phyloP scores from a whole-genome alignment of 768 basidiomycete genomes.

The Suillus weaverae region DNA sequence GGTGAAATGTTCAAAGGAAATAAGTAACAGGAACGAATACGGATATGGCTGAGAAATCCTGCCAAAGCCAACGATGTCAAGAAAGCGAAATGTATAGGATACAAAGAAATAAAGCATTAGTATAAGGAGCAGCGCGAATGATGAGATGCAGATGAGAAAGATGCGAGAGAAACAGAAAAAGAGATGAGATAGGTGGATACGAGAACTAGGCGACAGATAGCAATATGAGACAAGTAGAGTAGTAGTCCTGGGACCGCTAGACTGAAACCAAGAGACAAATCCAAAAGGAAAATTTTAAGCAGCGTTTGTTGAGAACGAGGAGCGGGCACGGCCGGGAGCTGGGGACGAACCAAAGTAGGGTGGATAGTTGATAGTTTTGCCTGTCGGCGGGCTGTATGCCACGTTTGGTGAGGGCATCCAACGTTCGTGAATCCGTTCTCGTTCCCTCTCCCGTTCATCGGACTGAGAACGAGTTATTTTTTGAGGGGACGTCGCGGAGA shows the following conservation, averaged over 20 bases:
- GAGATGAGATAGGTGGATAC: slow-evolving; percentile 16
- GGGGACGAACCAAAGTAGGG: slow-evolving; percentile 21
- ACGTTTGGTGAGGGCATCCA: slow-evolving; percentile 57
- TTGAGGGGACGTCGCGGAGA: slow-evolving; percentile 47
- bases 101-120: slow-evolving; percentile 30
- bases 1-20: slow-evolving; percentile 36
- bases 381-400: slow-evolving; percentile 38
- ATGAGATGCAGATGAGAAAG: slow-evolving; percentile 11
- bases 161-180: slow-evolving; percentile 14
- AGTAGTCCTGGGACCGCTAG: slow-evolving; percentile 29
- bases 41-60: slow-evolving; percentile 31
- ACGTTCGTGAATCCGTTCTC: slow-evolving; percentile 56
- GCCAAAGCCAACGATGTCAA: slow-evolving; percentile 28
- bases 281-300: slow-evolving; percentile 26
- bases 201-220: slow-evolving; percentile 31
- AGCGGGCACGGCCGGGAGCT: slow-evolving; percentile 25
- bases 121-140: slow-evolving; percentile 29
- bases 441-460: slow-evolving; percentile 56
- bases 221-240: slow-evolving; percentile 37
- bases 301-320: slow-evolving; percentile 35
- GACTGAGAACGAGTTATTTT: slow-evolving; percentile 62
- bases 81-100: slow-evolving; percentile 31
- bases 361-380: slow-evolving; percentile 29
- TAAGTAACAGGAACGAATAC: slow-evolving; percentile 30
- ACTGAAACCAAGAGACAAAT: slow-evolving; percentile 25